Base-by-base conservation (phyloP, 1,284 basidiomycete species). In the Stygiomarasmius scandens region DNA sequence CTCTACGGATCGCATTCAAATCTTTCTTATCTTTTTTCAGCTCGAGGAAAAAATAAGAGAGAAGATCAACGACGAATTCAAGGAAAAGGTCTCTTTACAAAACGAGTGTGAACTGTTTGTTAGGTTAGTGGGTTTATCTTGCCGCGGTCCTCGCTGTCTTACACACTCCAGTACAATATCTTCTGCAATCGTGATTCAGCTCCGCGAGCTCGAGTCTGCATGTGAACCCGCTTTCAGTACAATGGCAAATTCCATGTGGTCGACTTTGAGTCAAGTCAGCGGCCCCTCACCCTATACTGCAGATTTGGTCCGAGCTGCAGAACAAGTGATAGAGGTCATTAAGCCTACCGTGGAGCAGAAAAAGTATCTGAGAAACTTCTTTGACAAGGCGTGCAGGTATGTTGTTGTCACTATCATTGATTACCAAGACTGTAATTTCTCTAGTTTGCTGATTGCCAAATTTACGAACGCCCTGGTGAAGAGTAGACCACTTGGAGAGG, bases 41-140 rank as follows among this genome's bases (percentile, higher is more conserved):
- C 82, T 99, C 22, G 96, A 98, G 70, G 92, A 96, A 63, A 93
- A 93, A 66, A 86, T 98, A 46, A 86, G 87, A 58, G 87, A 91
- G 58, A 93, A 93, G 68, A 85, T 98, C 54, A 80, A 86, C 58
- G 80, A 85, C 0, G 86, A 89, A 41, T 90, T 85, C 68, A 88
- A 86, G 65, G 89, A 92, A 27, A 86, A 86, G 55, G 78, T 99
- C 41, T 89, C 88, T 2, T 84, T 99, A 50, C 92, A 96, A 63
- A 75, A 82, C 0, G 95, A 99, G 70, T 83, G 90, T 50, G 95
- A 98, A 58, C 76, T 91, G 10, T 99, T 99, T 74, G 84, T 94
- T 54, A 86, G 86, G 93, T 95, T 54, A 54, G 78, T 58, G 12
- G 23, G 54, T 38, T 49, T 24, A 16, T 41, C 52, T 34, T 55